Conservation (phyloP, 441 rosid genomes). For the Arabidopsis lyrata region DNA sequence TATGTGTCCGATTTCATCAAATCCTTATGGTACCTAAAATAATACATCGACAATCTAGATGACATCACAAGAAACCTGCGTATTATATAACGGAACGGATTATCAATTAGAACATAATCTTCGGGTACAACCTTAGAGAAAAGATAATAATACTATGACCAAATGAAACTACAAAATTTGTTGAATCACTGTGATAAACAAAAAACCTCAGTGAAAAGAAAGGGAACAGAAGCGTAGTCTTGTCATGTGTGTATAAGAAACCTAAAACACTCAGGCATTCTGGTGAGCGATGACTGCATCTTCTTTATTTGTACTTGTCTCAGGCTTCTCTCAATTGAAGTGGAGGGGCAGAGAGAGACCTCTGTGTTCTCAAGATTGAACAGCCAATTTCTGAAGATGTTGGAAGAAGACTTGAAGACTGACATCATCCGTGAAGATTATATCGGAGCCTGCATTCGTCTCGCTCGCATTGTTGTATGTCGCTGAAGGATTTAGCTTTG, state of each 20-base stretch:
- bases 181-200: conserved; percentile 17
- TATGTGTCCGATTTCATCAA: background rate
- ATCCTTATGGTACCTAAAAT: background rate
- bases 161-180: conserved; percentile 43
- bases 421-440: conserved; percentile 96
- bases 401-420: conserved; percentile 95
- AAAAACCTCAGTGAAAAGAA: conserved; percentile 12
- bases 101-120: conserved; percentile 1
- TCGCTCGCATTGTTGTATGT: conserved; percentile 84
- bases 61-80: background rate
- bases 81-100: background rate
- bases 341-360: conserved; percentile 4
- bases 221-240: conserved; percentile 21
- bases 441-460: conserved; percentile 82
- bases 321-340: background rate
- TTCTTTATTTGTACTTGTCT: conserved; percentile 33
- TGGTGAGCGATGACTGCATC: conserved; percentile 29
- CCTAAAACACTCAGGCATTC: conserved; percentile 15
- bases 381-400: conserved; percentile 98
- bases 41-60: background rate
- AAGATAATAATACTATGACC: background rate
- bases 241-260: conserved; percentile 7
- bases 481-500: conserved; percentile 98
- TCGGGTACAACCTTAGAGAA: background rate
- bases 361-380: conserved; percentile 71